Evolutionary conservation across 208 protist species (phyloP).

Genomic region (Naegleria lovaniensis): DNA sequence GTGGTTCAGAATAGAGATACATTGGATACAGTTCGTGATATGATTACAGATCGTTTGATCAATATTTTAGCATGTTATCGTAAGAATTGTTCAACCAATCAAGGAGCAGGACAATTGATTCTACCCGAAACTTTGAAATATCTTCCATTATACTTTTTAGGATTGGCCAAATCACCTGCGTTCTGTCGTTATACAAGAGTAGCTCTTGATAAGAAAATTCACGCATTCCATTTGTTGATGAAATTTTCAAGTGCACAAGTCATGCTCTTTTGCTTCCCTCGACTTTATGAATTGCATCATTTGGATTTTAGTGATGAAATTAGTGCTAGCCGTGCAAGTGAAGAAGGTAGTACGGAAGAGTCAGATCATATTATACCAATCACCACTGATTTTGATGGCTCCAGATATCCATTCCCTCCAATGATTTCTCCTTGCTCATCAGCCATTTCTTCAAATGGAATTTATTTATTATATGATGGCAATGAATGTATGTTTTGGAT

Average conservation of each 20-base stretch:
- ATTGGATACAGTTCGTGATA: conserved; percentile 50
- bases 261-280: neutral
- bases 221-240: neutral
- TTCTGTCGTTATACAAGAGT: neutral
- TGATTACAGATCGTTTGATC: conserved; percentile 52
- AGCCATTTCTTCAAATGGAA: neutral
- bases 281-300: neutral
- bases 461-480: conserved; percentile 21
- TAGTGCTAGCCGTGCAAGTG: neutral
- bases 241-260: neutral
- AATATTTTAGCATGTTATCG: conserved; percentile 70
- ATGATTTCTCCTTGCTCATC: neutral
- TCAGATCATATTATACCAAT: neutral
- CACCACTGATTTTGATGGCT: neutral
- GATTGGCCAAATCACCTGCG: conserved; percentile 37
- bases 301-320: neutral
- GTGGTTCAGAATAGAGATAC: conserved; percentile 63
- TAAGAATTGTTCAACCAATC: conserved; percentile 53
- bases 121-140: conserved; percentile 83
- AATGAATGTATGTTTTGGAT: neutral
- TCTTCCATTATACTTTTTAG: conserved; percentile 73
- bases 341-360: neutral
- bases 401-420: neutral
- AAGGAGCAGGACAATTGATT: conserved; percentile 57
- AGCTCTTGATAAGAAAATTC: neutral